Conservation (phyloP, 1,284 basidiomycete genomes). For the Leccinum subatratum region DNA sequence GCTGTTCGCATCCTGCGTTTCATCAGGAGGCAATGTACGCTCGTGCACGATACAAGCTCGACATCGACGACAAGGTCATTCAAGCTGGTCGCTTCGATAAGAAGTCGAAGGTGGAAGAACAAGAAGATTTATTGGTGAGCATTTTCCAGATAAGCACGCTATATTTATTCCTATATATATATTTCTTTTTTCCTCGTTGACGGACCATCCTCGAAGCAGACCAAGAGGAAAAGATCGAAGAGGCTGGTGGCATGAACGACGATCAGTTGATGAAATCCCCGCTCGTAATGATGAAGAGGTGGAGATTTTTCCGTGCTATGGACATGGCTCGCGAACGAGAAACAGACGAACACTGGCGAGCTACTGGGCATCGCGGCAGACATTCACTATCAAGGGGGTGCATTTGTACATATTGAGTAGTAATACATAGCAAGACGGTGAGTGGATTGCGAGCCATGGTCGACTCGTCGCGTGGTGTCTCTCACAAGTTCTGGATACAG, state of each 20-base stretch:
- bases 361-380: too few relatives aligned
- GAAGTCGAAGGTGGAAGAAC: slow-evolving; percentile 96
- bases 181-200: slow-evolving; percentile 35
- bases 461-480: too few relatives aligned
- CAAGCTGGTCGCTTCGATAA: slow-evolving; percentile 99
- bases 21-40: slow-evolving; percentile 96
- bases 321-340: too few relatives aligned
- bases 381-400: too few relatives aligned
- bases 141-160: slow-evolving; percentile 8
- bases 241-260: slow-evolving; percentile 93
- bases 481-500: too few relatives aligned
- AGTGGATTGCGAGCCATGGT: too few relatives aligned
- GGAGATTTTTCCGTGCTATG: too few relatives aligned
- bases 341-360: too few relatives aligned
- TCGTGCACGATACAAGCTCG: slow-evolving; percentile 92
- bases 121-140: slow-evolving; percentile 87
- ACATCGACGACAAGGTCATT: slow-evolving; percentile 99
- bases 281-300: too few relatives aligned
- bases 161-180: neutral
- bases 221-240: slow-evolving; percentile 89
- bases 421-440: too few relatives aligned
- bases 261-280: too few relatives aligned
- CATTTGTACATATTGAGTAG: too few relatives aligned
- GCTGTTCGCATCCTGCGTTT: slow-evolving; percentile 95
- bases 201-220: slow-evolving; percentile 82